Base-by-base conservation (phyloP, 805 yeast genomes). In the Clavispora phyllophila region DNA sequence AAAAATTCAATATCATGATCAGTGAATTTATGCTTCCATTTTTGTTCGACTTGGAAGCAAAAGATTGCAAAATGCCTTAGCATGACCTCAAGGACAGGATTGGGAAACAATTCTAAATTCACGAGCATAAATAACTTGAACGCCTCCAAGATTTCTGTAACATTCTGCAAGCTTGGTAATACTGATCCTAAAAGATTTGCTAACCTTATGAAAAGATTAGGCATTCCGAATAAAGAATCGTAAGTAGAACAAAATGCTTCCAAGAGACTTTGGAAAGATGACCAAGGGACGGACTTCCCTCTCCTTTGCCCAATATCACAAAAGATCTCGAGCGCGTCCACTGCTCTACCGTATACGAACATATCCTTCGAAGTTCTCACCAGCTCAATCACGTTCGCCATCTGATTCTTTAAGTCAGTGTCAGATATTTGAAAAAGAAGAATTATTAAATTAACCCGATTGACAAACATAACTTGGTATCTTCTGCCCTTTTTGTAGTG, bases 381-480 rank as follows among this genome's bases (percentile, higher is more conserved):
- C 48, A 53, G 63, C 6, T 36, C 43, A 9, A 66, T 37, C 41
- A 69, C 49, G 34, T 54, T 58, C 12, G 37, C 29, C 5, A 68
- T 46, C 43, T 61, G 70, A 28, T 48, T 54, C 12, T 55, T 56
- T 18, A 68, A 56, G 39, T 66, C 69, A 9, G 64, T 55, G 7
- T 56, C 58, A 2, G 72, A 66, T 9, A 68, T 25, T 42, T 63
- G 72, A 8, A 56, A 45, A n/a, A 70, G 50, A 13, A 70, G 43
- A 6, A 63, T 40, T 4, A 68, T 54, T 41, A 68, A 60, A 42
- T 70, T 70, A 28, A 68, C 44, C 27, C 75, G 49, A 43, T 70
- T 70, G 23, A 61, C 49, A 40, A 61, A 69, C 60, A 65, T 65
- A 5, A 56, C 56, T 34, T 54, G 58, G 37, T 61, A 59, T 7